Evolutionary conservation across 2,329 filamentous ascomycete genomes (phyloP).

Genomic region (Cladorrhinum sp.): DNA sequence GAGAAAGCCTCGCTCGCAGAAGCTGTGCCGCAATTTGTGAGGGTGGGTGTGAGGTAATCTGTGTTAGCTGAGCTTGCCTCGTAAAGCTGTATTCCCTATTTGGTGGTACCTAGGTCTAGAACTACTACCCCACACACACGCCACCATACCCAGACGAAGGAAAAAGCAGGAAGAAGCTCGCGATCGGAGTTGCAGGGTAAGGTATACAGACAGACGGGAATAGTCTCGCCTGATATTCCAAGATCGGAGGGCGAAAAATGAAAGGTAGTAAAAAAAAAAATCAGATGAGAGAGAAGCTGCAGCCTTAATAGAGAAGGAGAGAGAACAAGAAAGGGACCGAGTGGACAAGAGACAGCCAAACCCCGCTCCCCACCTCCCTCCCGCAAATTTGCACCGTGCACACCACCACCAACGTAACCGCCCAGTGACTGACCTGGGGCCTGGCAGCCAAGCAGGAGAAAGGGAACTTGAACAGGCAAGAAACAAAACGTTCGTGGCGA

Average conservation of each 20-base stretch:
- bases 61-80: background rate
- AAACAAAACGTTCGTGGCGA: conserved; percentile 1
- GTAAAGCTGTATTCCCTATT: background rate
- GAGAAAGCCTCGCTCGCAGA: background rate
- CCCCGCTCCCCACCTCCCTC: conserved; percentile 24
- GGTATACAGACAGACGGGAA: background rate
- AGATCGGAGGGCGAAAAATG: too few species aligned
- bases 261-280: background rate
- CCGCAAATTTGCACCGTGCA: conserved; percentile 26
- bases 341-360: conserved; percentile 10
- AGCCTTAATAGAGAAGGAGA: background rate
- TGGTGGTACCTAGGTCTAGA: background rate
- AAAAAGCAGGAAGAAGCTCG: background rate
- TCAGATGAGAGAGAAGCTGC: background rate
- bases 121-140: background rate
- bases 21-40: conserved; percentile 8
- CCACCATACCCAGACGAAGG: background rate
- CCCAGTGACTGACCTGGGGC: conserved; percentile 17
- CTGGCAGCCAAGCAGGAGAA: conserved; percentile 3
- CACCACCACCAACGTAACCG: background rate
- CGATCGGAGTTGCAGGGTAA: too few species aligned
- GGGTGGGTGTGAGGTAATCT: background rate
- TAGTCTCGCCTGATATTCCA: background rate
- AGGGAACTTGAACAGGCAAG: conserved; percentile 14
- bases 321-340: background rate